Evolutionary conservation across 2,329 filamentous ascomycete species (phyloP), one percentile per base, ranked within the genome.

Genomic region (Tolypocladium capitatum): DNA sequence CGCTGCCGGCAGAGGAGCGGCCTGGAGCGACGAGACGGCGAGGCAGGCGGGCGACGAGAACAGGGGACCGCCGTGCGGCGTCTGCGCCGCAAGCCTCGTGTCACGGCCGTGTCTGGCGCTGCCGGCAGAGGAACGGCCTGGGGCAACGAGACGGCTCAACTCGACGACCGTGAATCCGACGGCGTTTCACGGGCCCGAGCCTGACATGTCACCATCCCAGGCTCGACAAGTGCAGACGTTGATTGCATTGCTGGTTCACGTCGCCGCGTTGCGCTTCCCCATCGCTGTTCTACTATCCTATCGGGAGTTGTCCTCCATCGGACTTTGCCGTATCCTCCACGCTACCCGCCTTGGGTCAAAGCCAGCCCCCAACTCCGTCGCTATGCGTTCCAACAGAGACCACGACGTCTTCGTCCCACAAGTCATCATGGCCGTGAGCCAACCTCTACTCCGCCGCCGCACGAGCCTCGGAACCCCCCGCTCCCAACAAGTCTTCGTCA

Each of bases 361-460:
- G 33, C 42, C 43, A 27, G 27, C 42, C 27, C 27, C 34, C 38
- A 60, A 60, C 59, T 53, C 60, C 59, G 32, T 54, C 57, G 60
- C 59, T 60, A 58, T 60, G 59, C 55, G 51, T 34, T 43, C 20
- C 45, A 45, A 33, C 24, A 30, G 27, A 34, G 31, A 20, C 30
- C 10, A 30, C 16, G 14, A 14, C 44, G n/a, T 16, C 9, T 43
- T 4, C 40, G 14, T 24, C 31, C 13, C 7, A 13, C 32, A 45
- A 27, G 13, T n/a, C 30, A 21, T 34, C 43, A 34, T 24, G 32
- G 30, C 13, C 14, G 35, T 10, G 6, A 7, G 8, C 10, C 28
- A 28, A 6, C n/a, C 38, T 28, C 24, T 42, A 24, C 38, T 42
- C 24, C 38, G 16, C 38, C 38, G n/a, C 38, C 24, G 24, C 24